phyloP scores from a whole-genome alignment of 2,329 filamentous ascomycete species.

The Cercospora sp. region DNA sequence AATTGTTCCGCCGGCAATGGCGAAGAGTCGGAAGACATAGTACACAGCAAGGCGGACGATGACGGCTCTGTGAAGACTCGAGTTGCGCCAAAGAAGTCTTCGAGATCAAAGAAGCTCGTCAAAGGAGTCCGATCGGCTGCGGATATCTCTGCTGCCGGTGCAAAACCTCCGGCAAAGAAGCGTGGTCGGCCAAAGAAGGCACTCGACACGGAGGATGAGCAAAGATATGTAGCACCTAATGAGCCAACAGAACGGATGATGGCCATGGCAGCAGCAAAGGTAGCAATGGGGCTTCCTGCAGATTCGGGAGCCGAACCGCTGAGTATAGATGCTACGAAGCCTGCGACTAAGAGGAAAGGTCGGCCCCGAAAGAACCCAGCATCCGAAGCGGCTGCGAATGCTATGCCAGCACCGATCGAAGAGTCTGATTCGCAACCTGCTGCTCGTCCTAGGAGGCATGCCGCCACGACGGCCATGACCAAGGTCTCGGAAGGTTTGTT shows the following conservation, averaged over 20 bases:
- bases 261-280: not conserved
- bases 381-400: not conserved
- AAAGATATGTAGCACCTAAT: not conserved
- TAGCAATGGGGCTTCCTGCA: not conserved
- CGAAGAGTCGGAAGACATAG: not conserved
- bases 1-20: not conserved
- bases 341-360: not conserved
- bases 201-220: not conserved
- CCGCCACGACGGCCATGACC: conserved; percentile 28
- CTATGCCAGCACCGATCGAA: not conserved
- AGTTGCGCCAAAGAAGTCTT: conserved; percentile 9
- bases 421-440: not conserved
- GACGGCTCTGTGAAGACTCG: conserved; percentile 23
- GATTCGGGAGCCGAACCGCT: not conserved
- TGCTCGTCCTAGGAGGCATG: conserved; percentile 29
- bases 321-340: not conserved
- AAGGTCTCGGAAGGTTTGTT: conserved; percentile 30
- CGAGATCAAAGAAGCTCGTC: conserved; percentile 12
- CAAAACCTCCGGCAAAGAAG: conserved; percentile 1
- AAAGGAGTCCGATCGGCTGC: not conserved
- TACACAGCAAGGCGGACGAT: conserved; percentile 5
- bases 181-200: conserved; percentile 16
- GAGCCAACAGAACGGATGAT: not conserved
- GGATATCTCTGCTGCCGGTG: not conserved
- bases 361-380: not conserved